These are phyloP conservation scores for Sclerotiophoma versabilis DNA, from an alignment of 2,329 filamentous ascomycete genomes.

Conservation along the genomic window DNA sequence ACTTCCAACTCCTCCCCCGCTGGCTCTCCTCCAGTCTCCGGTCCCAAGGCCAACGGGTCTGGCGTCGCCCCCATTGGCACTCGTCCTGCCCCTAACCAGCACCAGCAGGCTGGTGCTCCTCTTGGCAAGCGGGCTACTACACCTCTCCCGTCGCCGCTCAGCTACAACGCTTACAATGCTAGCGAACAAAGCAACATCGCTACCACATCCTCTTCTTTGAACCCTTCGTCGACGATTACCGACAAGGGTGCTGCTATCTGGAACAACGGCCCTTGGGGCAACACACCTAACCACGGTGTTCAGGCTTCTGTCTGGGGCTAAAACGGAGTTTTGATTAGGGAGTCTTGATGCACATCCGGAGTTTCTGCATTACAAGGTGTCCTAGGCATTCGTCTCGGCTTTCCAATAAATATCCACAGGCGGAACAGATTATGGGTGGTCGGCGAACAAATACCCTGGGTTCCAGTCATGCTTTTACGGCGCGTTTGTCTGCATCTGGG, in stretches of 20 bases:
- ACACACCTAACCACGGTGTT: conserved; percentile 71
- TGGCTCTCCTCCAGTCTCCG: conserved; percentile 76
- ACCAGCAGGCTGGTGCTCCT: conserved; percentile 64
- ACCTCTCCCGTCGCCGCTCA: conserved; percentile 87
- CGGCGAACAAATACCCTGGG: conserved; percentile 46
- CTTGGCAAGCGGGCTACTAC: conserved; percentile 86
- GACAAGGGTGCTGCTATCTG: conserved; percentile 63
- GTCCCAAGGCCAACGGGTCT: conserved; percentile 65
- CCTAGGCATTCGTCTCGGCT: conserved; percentile 50
- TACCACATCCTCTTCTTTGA: conserved; percentile 63
- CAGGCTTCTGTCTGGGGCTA: conserved; percentile 96
- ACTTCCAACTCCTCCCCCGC: conserved; percentile 88
- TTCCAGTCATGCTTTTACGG: conserved; percentile 39
- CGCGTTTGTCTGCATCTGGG: conserved; percentile 43
- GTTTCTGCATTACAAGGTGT: conserved; percentile 54
- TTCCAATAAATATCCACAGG: conserved; percentile 40
- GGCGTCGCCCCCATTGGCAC: conserved; percentile 93
- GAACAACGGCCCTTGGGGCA: conserved; percentile 87
- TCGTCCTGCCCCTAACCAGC: conserved; percentile 71
- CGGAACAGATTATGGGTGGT: conserved; percentile 42
- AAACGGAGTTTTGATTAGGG: conserved; percentile 43
- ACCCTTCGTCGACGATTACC: conserved; percentile 57
- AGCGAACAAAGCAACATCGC: conserved; percentile 59
- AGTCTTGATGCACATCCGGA: conserved; percentile 51
- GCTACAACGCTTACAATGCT: conserved; percentile 67